Evolutionary conservation across 805 yeast species (phyloP), one percentile per base, ranked within the genome.

Genomic region (Metschnikowia vanudenii): DNA sequence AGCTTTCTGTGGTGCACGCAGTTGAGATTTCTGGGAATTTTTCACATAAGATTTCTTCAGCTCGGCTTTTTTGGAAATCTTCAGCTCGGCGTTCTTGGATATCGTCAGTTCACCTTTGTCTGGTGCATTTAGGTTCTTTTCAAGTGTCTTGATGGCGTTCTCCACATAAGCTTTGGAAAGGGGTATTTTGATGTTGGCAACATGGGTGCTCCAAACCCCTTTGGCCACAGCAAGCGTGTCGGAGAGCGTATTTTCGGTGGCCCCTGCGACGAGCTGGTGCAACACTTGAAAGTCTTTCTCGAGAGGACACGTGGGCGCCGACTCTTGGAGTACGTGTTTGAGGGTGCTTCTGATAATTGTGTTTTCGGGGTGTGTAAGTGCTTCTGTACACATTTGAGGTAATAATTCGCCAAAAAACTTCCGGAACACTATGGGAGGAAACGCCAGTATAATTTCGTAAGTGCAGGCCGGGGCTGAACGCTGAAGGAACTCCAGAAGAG

Each of bases 241-340:
- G 4, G 35, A 32, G 4, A 29, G 39, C 16, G 47, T 34, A 3
- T 37, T 41, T 1, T 37, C 33, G 4, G 42, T 33, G 8, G 51
- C 26, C 9, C 39, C 14, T 3, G 34, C 41, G 8, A 64, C 44
- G 5, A 66, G 20, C 4, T 39, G 41, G 6, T 60, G 50, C 3
- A 71, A 43, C 0, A 43, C 39, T 1, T 55, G 39, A 26, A 70
- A 54, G 37, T 78, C 68, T 0, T 64, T 58, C 58, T 84, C 91
- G 11, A 84, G 52, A 1, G 56, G 53, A 0, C 88, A 75, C 54
- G 67, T 78, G 56, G 72, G 78, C 0, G 85, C 76, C 6, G 88
- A 86, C 9, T 74, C 68, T 9, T 59, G 55, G 24, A 81, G 59
- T 11, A 81, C 52, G 46, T 74, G 75, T 3, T 51, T 22, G n/a